Base-by-base conservation (phyloP, 2,329 filamentous ascomycete species). In the Rosellinia necatrix region DNA sequence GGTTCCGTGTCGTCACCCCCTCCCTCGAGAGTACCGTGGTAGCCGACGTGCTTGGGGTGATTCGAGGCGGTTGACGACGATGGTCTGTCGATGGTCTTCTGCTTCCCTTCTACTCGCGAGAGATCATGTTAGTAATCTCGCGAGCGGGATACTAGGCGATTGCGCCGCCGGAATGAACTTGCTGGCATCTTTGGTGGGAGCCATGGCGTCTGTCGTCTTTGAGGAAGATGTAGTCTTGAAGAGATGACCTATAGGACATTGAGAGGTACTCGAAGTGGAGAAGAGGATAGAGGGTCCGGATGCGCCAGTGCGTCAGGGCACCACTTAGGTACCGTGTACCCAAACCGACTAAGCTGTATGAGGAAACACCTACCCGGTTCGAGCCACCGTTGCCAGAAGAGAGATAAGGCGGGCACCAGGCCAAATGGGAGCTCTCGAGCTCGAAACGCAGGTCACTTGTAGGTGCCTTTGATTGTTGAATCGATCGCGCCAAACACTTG, bases 11-110 rank as follows among this genome's bases (percentile, higher is more conserved):
- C n/a, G n/a, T n/a, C n/a, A n/a, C n/a, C n/a, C n/a, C n/a, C n/a
- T n/a, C n/a, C n/a, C n/a, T n/a, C n/a, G n/a, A n/a, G n/a, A n/a
- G n/a, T n/a, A n/a, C n/a, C n/a, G n/a, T n/a, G n/a, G n/a, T n/a
- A n/a, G n/a, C n/a, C n/a, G n/a, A n/a, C 60, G 54, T 80, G 78
- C 73, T 89, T 89, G 35, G 84, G 70, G 64, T 88, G 82, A 27
- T 92, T 92, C 15, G 79, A 73, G 46, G 84, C 81, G 44, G 81
- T 80, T 17, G 83, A 80, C 48, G 84, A 86, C 52, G 80, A 76
- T 41, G 84, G 82, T 61, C 89, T 86, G 63, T 88, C 84, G 46
- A 78, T 79, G 3, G 89, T 88, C 74, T 92, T 92, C 72, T 89
- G 87, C 79, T 92, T 92, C 35, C 74, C 78, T 66, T 77, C 81